Evolutionary conservation across 2,329 filamentous ascomycete genomes (phyloP).

Genomic region (Byssochlamys sp.): DNA sequence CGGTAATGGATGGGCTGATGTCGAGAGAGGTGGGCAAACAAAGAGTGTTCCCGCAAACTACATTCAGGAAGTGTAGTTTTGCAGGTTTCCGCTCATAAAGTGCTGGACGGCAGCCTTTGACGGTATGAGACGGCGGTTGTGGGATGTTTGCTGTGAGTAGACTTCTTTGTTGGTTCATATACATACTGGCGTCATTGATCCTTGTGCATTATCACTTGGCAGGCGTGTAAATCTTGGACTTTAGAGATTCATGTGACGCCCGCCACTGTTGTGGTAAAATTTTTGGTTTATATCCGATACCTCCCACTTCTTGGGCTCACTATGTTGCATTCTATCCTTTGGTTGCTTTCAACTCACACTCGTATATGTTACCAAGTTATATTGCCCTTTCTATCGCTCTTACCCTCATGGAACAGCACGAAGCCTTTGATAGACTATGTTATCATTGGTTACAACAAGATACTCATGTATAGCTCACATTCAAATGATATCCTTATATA

Average conservation of each 20-base stretch:
- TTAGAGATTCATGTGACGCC: not conserved
- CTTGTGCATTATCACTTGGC: not conserved
- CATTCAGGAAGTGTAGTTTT: constrained; percentile 58
- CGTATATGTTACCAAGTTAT: not conserved
- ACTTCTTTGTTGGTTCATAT: not conserved
- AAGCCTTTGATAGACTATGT: not conserved
- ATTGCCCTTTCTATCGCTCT: not conserved
- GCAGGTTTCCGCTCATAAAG: constrained; percentile 19
- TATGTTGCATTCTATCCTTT: not conserved
- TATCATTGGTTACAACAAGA: not conserved
- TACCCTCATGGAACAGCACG: not conserved
- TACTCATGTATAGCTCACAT: not conserved
- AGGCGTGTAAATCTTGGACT: not conserved
- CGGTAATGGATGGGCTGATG: constrained; percentile 93
- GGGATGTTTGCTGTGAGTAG: not conserved
- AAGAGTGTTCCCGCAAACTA: constrained; percentile 93
- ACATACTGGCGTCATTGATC: not conserved
- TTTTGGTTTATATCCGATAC: not conserved
- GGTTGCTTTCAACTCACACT: not conserved
- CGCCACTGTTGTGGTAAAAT: not conserved
- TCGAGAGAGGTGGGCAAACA: constrained; percentile 77
- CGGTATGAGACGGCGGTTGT: not conserved
- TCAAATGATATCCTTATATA: not conserved
- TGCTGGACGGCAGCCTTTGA: not conserved
- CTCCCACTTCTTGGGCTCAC: not conserved